Evolutionary conservation across 2,329 filamentous ascomycete genomes (phyloP).

Genomic region (Exophiala alcalophila): DNA sequence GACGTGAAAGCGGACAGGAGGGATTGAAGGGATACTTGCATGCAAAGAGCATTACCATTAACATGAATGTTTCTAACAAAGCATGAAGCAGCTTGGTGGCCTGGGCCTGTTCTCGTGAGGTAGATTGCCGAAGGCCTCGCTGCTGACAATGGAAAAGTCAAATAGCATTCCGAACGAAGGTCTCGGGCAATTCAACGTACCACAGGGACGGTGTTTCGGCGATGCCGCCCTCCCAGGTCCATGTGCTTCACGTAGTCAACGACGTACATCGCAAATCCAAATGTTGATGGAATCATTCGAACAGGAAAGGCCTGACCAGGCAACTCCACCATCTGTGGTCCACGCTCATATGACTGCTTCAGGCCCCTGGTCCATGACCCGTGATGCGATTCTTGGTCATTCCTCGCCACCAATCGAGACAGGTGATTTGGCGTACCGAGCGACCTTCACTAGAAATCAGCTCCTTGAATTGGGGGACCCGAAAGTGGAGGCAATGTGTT

Average conservation of each 20-base stretch:
- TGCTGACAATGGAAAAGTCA: too few species aligned
- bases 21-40: conserved; percentile 26
- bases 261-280: too few species aligned
- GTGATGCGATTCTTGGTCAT: conserved; percentile 44
- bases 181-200: too few species aligned
- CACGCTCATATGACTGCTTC: neutral
- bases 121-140: too few species aligned
- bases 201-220: too few species aligned
- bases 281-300: too few species aligned
- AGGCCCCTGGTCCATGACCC: conserved; percentile 42
- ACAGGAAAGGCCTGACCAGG: too few species aligned
- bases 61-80: conserved; percentile 19
- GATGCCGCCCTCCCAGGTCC: too few species aligned
- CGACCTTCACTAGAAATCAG: conserved; percentile 8
- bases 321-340: neutral
- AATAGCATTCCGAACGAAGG: too few species aligned
- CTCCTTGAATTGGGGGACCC: conserved; percentile 10
- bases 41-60: conserved; percentile 27
- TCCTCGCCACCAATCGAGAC: conserved; percentile 49
- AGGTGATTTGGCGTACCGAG: conserved; percentile 54
- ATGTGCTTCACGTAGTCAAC: too few species aligned
- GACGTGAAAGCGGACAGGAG: conserved; percentile 46
- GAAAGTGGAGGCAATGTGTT: conserved; percentile 10
- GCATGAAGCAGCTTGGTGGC: too few species aligned
- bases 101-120: too few species aligned